Percentiles rank a stretch among this genome's conserved stretches.
These are phyloP conservation scores for Pseudocercospora cruenta DNA, from an alignment of 2,329 filamentous ascomycete genomes.

Conservation along the genomic window DNA sequence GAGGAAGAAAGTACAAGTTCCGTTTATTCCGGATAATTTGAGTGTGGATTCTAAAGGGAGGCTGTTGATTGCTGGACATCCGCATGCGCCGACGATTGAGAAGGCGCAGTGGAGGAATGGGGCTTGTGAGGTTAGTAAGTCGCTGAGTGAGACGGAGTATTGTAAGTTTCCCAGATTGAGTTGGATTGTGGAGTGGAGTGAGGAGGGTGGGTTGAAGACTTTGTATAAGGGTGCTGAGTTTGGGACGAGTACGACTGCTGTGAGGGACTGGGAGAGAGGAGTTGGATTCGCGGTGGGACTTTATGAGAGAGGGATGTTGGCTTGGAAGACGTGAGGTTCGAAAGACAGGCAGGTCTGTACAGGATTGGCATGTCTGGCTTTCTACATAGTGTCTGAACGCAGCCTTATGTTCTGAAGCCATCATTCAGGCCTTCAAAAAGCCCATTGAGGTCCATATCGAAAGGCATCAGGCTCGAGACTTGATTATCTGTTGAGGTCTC, in stretches of 20 bases:
- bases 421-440: not conserved
- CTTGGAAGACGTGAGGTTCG: slow-evolving; percentile 36
- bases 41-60: slow-evolving; percentile 43
- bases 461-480: not conserved
- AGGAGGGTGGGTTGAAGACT: slow-evolving; percentile 38
- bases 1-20: slow-evolving; percentile 28
- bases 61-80: slow-evolving; percentile 48
- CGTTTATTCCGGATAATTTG: slow-evolving; percentile 46
- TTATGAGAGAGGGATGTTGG: slow-evolving; percentile 47
- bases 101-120: slow-evolving; percentile 30
- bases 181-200: slow-evolving; percentile 46
- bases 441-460: not conserved
- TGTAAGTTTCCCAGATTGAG: slow-evolving; percentile 30
- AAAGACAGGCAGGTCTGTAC: not conserved
- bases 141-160: slow-evolving; percentile 36
- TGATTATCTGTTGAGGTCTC: not conserved
- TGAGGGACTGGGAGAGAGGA: slow-evolving; percentile 43
- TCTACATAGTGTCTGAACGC: too few species aligned
- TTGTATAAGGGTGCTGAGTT: slow-evolving; percentile 44
- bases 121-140: slow-evolving; percentile 25
- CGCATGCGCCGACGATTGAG: slow-evolving; percentile 40
- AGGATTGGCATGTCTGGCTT: not conserved
- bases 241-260: slow-evolving; percentile 42
- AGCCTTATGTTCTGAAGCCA: too few species aligned
- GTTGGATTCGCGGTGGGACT: slow-evolving; percentile 45